A percentile compares a stretch with the other conserved stretches of the same genome.
Evolutionary conservation across 2,329 filamentous ascomycete species (phyloP).

Genomic region (Aspergillus neotritici): DNA sequence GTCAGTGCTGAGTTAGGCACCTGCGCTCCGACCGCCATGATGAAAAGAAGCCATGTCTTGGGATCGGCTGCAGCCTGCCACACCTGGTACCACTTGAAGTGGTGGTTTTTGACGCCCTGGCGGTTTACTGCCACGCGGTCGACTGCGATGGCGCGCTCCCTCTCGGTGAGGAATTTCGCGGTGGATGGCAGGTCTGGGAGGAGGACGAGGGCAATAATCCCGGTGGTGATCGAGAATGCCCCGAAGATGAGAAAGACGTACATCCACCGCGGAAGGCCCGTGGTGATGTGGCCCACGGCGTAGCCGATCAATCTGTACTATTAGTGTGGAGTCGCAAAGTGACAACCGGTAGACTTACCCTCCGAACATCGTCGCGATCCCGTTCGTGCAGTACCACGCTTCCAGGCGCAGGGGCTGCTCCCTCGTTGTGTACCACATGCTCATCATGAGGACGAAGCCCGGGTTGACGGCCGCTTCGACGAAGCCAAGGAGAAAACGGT

Average conservation of each 20-base stretch:
- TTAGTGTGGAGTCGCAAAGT: not conserved
- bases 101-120: conserved; percentile 51
- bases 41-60: conserved; percentile 56
- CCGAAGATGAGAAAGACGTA: conserved; percentile 56
- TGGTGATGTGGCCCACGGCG: conserved; percentile 54
- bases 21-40: conserved; percentile 50
- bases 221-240: conserved; percentile 32
- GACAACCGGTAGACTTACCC: conserved; percentile 28
- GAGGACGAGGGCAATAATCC: conserved; percentile 32
- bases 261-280: conserved; percentile 49
- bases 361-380: conserved; percentile 58
- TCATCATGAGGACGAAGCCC: conserved; percentile 47
- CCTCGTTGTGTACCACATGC: conserved; percentile 47
- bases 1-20: conserved; percentile 54
- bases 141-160: conserved; percentile 45
- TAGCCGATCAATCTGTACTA: conserved; percentile 47
- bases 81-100: conserved; percentile 45
- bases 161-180: conserved; percentile 39
- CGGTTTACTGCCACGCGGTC: conserved; percentile 49
- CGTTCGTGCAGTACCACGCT: conserved; percentile 55
- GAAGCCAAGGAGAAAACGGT: conserved; percentile 44
- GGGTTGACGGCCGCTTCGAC: conserved; percentile 48
- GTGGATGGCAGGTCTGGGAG: conserved; percentile 44
- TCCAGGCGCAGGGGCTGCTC: conserved; percentile 50
- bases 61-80: conserved; percentile 48